Evolutionary conservation across 2,329 filamentous ascomycete genomes (phyloP), one percentile per base, ranked within the genome.

Genomic region (Penicillium digitatum): DNA sequence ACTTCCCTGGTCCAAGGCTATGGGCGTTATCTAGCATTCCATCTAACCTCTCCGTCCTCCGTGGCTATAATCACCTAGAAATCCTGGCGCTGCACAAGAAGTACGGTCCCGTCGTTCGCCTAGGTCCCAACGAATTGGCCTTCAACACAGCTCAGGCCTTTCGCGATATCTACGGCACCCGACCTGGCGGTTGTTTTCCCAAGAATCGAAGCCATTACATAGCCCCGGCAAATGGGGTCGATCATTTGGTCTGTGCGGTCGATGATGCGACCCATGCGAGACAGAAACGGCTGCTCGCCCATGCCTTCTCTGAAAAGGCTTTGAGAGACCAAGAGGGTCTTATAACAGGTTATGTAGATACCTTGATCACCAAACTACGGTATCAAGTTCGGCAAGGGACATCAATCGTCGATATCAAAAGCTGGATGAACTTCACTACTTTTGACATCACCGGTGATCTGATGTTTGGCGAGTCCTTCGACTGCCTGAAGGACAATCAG

Each of bases 401-500:
- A 7, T 38, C 52, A 2, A 27, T 37, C 1, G 56, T 66, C 37
- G 65, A 73, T 58, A 63, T 72, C 39, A 63, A 57, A 24, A 58
- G 59, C n/a, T 74, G 69, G 70, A 65, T 66, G 49, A 68, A 72
- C 20, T 74, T 62, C 11, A 68, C 67, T 2, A 69, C 70, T 2
- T 76, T 76, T 46, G 74, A 76, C 54, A 67, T 76, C 24, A 69
- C 72, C 2, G 71, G 72, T 2, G 72, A 75, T 22, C 55, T 76
- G 5, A 69, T 69, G 29, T 75, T 76, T 45, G 72, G 74, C 2
- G 68, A 74, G 46, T 66, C 70, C 6, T 78, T 78, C 46, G 63
- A 67, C 5, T 76, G 72, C 48, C 60, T 78, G 1, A 61, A 72
- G 38, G 68, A 66, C n/a, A 68, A 60, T 2, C 65, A 64, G 18